A percentile compares a stretch with the other conserved stretches of the same genome.
Evolutionary conservation across 345 rosid genomes (phyloP).

Genomic region (Corchorus olitorius): DNA sequence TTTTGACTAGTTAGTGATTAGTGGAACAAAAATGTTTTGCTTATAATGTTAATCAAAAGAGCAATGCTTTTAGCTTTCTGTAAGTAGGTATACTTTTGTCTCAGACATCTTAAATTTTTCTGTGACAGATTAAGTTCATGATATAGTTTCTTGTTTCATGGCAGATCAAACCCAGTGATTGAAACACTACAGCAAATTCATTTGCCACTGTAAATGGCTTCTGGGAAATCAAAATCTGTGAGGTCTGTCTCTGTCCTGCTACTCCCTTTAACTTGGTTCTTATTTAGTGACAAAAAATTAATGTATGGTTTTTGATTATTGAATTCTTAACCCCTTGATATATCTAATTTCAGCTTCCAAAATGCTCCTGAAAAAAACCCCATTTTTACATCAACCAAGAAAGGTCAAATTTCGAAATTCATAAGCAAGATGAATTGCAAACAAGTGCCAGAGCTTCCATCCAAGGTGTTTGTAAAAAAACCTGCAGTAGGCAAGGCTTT

Average conservation of each 20-base stretch:
- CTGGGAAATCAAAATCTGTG: conserved; percentile 26
- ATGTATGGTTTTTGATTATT: background rate
- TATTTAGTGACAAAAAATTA: background rate
- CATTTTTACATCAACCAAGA: conserved; percentile 10
- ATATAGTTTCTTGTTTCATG: conserved; percentile 2
- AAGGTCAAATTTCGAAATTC: conserved; percentile 11
- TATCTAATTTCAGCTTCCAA: conserved; percentile 42
- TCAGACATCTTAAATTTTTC: conserved; percentile 21
- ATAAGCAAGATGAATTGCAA: conserved; percentile 23
- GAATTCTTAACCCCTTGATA: background rate
- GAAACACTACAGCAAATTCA: conserved; percentile 10
- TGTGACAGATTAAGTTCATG: background rate
- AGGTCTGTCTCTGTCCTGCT: conserved; percentile 33
- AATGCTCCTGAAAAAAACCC: conserved; percentile 28
- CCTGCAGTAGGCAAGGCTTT: conserved; percentile 20
- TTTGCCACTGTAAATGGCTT: conserved; percentile 31
- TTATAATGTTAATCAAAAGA: background rate
- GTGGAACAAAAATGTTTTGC: background rate
- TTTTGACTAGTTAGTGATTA: too few species aligned
- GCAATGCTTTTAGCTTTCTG: conserved; percentile 5
- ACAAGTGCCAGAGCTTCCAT: conserved; percentile 12
- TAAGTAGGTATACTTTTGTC: background rate
- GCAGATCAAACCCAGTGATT: conserved; percentile 24
- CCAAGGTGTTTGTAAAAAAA: conserved; percentile 9
- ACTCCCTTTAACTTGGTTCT: background rate